Evolutionary conservation across 176 grass and related monocot species (phyloP).

Genomic region (Poa annua): DNA sequence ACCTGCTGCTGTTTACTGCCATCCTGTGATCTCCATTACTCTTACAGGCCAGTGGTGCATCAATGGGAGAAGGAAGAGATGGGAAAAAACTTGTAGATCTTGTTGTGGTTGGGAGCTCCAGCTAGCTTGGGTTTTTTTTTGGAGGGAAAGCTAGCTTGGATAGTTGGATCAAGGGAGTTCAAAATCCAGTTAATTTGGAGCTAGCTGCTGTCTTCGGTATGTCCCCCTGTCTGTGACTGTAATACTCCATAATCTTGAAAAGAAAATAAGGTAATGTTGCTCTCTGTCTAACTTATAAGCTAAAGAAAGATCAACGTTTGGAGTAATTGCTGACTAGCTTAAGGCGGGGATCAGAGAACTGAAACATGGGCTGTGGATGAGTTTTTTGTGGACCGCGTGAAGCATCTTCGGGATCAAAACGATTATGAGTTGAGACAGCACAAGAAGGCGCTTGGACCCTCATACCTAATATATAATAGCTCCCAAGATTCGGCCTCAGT

Average conservation of each 20-base stretch:
- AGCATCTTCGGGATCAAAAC: neutral
- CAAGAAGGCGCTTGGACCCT: neutral
- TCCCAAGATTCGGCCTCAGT: no score
- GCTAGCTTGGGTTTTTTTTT: neutral
- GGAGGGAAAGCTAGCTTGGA: no score
- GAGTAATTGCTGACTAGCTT: no score
- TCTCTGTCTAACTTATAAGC: neutral
- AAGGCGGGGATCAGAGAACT: neutral
- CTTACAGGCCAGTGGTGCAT: slow-evolving; percentile 30
- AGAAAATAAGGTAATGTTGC: neutral
- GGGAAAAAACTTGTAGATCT: slow-evolving; percentile 29
- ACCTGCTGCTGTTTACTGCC: slow-evolving; percentile 54
- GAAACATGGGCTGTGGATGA: neutral
- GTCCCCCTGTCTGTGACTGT: neutral
- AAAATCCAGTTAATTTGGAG: slow-evolving; percentile 15
- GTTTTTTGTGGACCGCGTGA: neutral
- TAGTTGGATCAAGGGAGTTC: neutral
- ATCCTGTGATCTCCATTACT: slow-evolving; percentile 57
- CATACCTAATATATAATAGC: no score
- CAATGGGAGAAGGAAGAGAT: neutral
- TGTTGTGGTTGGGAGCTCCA: slow-evolving; percentile 17
- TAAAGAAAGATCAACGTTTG: neutral
- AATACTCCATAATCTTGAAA: no score
- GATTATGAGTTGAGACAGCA: neutral
- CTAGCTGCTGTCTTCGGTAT: neutral